Conservation (phyloP, 805 yeast genomes). For the Candida insectorum region DNA sequence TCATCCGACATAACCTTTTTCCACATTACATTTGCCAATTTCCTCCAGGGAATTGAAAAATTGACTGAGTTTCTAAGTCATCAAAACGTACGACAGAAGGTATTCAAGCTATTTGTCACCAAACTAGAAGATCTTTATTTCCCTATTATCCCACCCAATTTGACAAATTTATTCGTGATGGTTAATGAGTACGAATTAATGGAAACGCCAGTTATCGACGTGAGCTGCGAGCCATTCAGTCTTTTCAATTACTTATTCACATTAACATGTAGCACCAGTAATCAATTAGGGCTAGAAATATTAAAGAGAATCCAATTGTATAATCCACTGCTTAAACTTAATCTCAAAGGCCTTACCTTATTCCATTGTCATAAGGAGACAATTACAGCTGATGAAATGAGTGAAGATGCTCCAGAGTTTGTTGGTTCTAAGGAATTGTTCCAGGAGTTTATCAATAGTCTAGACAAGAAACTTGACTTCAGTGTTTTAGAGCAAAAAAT, state of each 20-base stretch:
- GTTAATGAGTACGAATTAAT: slow-evolving; percentile 27
- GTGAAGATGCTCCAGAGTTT: slow-evolving; percentile 3
- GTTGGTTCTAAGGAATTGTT: too few relatives aligned
- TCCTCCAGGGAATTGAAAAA: slow-evolving; percentile 19
- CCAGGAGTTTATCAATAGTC: slow-evolving; percentile 1
- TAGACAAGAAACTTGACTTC: slow-evolving; percentile 21
- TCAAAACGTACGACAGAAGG: slow-evolving; percentile 21
- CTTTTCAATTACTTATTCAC: slow-evolving; percentile 22
- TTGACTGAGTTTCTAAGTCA: slow-evolving; percentile 21
- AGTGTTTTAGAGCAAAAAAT: slow-evolving; percentile 19
- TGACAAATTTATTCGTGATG: slow-evolving; percentile 31
- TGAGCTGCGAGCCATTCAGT: slow-evolving; percentile 16
- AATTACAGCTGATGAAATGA: slow-evolving; percentile 2
- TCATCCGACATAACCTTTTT: slow-evolving; percentile 24
- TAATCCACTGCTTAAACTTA: slow-evolving; percentile 19
- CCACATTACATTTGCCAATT: slow-evolving; percentile 31
- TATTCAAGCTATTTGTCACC: slow-evolving; percentile 30
- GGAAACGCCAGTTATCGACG: slow-evolving; percentile 16
- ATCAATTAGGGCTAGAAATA: slow-evolving; percentile 28
- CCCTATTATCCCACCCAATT: slow-evolving; percentile 23
- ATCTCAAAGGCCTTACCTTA: slow-evolving; percentile 25
- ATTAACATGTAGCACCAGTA: slow-evolving; percentile 29
- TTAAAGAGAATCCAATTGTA: slow-evolving; percentile 19
- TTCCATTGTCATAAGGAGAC: slow-evolving; percentile 31
- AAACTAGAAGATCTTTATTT: slow-evolving; percentile 17